Evolutionary conservation across 768 basidiomycete genomes (phyloP).

Genomic region (Leccinellum albellum): DNA sequence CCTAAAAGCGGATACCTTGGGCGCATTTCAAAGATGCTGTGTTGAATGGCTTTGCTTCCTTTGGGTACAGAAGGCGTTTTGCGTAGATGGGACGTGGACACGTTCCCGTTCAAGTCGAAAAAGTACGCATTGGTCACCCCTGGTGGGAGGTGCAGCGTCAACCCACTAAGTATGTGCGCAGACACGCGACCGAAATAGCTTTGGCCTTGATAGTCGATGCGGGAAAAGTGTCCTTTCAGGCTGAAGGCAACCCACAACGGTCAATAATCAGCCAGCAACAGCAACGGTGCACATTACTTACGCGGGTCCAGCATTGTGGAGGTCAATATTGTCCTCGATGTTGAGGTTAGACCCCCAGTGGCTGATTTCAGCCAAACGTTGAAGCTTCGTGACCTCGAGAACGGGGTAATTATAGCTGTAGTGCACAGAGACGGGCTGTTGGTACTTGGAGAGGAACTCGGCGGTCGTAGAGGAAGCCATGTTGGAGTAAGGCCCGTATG

Average conservation of each 20-base stretch:
- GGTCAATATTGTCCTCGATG: slow-evolving; percentile 79
- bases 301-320: slow-evolving; percentile 90
- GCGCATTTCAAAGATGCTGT: slow-evolving; percentile 73
- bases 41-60: slow-evolving; percentile 46
- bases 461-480: slow-evolving; percentile 59
- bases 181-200: slow-evolving; percentile 62
- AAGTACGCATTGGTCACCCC: slow-evolving; percentile 82
- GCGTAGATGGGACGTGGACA: slow-evolving; percentile 88
- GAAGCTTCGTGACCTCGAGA: slow-evolving; percentile 66
- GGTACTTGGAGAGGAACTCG: slow-evolving; percentile 55
- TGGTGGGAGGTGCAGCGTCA: slow-evolving; percentile 80
- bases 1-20: slow-evolving; percentile 93
- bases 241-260: slow-evolving; percentile 37
- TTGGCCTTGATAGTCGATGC: slow-evolving; percentile 81
- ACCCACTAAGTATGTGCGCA: slow-evolving; percentile 65
- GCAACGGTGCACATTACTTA: slow-evolving; percentile 40
- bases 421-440: slow-evolving; percentile 69
- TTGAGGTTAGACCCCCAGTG: slow-evolving; percentile 97
- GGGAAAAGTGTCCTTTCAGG: slow-evolving; percentile 93
- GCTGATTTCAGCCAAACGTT: slow-evolving; percentile 83
- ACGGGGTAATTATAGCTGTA: slow-evolving; percentile 83
- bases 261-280: neutral
- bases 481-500: slow-evolving; percentile 84
- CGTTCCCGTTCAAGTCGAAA: slow-evolving; percentile 92
- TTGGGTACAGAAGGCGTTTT: slow-evolving; percentile 60